Evolutionary conservation across 2,329 filamentous ascomycete genomes (phyloP).

Genomic region (Alternaria infectoria): DNA sequence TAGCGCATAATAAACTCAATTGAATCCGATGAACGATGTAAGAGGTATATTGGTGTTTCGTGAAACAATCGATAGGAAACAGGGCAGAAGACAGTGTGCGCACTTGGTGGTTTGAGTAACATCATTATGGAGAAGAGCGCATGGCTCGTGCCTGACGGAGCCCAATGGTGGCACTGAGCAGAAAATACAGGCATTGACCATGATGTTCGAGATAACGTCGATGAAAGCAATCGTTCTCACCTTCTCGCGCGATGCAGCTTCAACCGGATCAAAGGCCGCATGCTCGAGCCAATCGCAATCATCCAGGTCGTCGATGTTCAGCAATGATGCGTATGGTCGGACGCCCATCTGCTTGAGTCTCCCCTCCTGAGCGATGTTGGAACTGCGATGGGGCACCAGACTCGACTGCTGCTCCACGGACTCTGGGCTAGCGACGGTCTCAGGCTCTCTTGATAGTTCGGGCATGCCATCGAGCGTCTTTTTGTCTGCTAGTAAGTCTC

Average conservation of each 20-base stretch:
- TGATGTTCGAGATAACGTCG: neutral
- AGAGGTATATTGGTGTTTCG: neutral
- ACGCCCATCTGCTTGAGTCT: slow-evolving; percentile 58
- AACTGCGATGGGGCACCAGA: slow-evolving; percentile 30
- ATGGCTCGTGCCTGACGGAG: slow-evolving; percentile 15
- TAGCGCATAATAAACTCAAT: neutral
- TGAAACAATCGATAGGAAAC: neutral
- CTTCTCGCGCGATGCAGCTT: slow-evolving; percentile 66
- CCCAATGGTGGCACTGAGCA: slow-evolving; percentile 20
- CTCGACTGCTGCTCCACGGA: slow-evolving; percentile 17
- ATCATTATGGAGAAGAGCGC: slow-evolving; percentile 19
- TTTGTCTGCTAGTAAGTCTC: slow-evolving; percentile 50
- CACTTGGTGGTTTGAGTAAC: slow-evolving; percentile 8
- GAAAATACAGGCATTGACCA: neutral
- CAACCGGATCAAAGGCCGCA: slow-evolving; percentile 63
- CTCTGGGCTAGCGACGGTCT: slow-evolving; percentile 26
- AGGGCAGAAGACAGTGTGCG: neutral
- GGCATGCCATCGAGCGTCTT: slow-evolving; percentile 47
- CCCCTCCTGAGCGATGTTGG: slow-evolving; percentile 33
- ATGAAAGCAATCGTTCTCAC: slow-evolving; percentile 50
- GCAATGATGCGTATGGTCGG: slow-evolving; percentile 74
- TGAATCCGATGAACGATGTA: neutral
- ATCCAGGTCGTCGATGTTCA: slow-evolving; percentile 71
- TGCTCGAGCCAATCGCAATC: slow-evolving; percentile 66
- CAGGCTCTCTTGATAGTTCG: slow-evolving; percentile 44